Percentiles rank a stretch among this genome's conserved stretches.
phyloP scores from a whole-genome alignment of 1,284 basidiomycete species.

The Ceratobasidium theobromae region DNA sequence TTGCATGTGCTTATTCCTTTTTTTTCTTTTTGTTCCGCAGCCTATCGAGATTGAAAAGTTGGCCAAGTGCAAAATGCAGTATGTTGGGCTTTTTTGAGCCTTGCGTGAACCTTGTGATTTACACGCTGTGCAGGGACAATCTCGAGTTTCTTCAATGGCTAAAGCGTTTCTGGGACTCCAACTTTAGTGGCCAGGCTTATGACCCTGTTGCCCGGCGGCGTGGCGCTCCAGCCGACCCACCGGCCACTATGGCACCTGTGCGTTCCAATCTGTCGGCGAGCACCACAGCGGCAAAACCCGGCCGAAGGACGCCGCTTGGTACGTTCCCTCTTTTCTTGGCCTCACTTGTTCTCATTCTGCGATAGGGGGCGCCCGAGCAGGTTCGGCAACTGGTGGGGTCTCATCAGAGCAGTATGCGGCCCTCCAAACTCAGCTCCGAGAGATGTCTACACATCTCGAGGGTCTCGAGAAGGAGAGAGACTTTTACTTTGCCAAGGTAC shows the following conservation, averaged over 20 bases:
- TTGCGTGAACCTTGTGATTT: neutral
- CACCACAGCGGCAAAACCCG: conserved; percentile 27
- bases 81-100: conserved; percentile 43
- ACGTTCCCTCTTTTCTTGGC: conserved; percentile 40
- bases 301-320: conserved; percentile 57
- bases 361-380: conserved; percentile 29
- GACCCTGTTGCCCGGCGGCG: conserved; percentile 81
- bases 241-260: conserved; percentile 75
- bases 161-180: conserved; percentile 93
- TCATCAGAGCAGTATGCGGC: conserved; percentile 48
- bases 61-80: conserved; percentile 99
- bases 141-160: conserved; percentile 99
- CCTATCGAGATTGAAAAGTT: conserved; percentile 93
- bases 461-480: conserved; percentile 93
- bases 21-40: too few species aligned
- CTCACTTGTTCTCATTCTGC: neutral
- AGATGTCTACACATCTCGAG: conserved; percentile 81
- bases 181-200: conserved; percentile 87
- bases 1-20: too few species aligned
- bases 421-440: conserved; percentile 77
- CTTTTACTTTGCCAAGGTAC: conserved; percentile 96
- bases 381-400: conserved; percentile 36
- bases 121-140: conserved; percentile 69
- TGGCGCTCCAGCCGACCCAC: conserved; percentile 68
- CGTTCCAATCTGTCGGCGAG: conserved; percentile 35